Conservation (phyloP, 2,329 filamentous ascomycete species). For the Hymenoscyphus infarciens region DNA sequence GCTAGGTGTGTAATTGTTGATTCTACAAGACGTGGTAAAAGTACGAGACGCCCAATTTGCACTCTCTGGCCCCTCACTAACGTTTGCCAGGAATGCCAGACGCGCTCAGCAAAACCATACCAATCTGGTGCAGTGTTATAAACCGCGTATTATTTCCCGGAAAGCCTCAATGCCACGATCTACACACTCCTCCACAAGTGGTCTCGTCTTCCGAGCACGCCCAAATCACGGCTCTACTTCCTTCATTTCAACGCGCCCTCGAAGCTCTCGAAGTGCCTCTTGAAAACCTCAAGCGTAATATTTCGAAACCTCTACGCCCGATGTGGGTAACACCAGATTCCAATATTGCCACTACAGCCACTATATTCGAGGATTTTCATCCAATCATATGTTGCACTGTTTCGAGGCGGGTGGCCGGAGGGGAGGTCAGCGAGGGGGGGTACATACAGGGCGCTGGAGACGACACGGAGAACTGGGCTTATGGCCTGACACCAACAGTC, state of each 20-base stretch:
- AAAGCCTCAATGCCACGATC: constrained; percentile 41
- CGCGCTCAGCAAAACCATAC: constrained; percentile 87
- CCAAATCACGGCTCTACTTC: constrained; percentile 62
- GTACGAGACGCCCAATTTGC: constrained; percentile 41
- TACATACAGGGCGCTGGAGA: constrained; percentile 96
- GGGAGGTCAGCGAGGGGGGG: constrained; percentile 64
- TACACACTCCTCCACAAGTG: constrained; percentile 69
- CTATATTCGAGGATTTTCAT: constrained; percentile 57
- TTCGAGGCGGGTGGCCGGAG: constrained; percentile 66
- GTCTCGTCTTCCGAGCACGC: constrained; percentile 72
- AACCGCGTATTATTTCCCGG: constrained; percentile 74
- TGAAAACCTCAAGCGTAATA: constrained; percentile 46
- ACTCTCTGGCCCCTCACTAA: constrained; percentile 19
- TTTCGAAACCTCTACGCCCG: constrained; percentile 71
- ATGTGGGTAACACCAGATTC: constrained; percentile 77
- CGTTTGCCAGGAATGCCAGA: constrained; percentile 72
- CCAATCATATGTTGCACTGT: constrained; percentile 83
- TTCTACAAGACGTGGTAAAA: constrained; percentile 86
- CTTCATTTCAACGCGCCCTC: constrained; percentile 51
- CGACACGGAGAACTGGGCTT: constrained; percentile 90
- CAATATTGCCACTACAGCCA: constrained; percentile 38
- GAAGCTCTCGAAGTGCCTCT: constrained; percentile 60
- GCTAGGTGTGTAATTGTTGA: constrained; percentile 77
- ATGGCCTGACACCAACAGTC: constrained; percentile 69
- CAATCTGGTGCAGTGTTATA: constrained; percentile 87